phyloP scores from a whole-genome alignment of 192 early-diverging fungal species.

The Coemansia sp. region DNA sequence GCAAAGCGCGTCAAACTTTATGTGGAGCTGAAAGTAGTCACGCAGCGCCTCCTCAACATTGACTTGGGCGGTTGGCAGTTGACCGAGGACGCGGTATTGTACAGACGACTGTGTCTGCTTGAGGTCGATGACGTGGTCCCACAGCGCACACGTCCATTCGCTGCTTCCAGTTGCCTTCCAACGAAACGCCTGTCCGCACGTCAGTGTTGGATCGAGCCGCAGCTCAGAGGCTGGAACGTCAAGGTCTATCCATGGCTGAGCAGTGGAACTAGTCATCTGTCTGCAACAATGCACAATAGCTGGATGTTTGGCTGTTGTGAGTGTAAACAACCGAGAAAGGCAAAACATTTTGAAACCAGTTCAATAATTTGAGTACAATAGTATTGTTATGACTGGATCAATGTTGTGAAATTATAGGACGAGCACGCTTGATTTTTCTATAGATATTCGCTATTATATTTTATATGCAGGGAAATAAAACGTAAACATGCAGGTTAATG shows the following conservation, averaged over 20 bases:
- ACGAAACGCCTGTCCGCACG: constrained; percentile 88
- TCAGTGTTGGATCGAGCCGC: constrained; percentile 74
- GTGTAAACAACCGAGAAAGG: background rate
- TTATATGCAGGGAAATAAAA: too few species aligned
- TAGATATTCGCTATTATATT: too few species aligned
- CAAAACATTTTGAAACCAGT: background rate
- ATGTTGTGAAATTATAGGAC: too few species aligned
- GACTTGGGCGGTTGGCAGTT: background rate
- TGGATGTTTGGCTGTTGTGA: background rate
- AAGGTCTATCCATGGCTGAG: constrained; percentile 54
- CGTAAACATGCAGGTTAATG: too few species aligned
- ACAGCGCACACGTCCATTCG: constrained; percentile 64
- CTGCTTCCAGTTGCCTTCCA: constrained; percentile 69
- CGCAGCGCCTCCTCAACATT: constrained; percentile 32
- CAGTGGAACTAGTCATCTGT: background rate
- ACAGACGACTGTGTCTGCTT: constrained; percentile 57
- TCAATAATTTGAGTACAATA: background rate
- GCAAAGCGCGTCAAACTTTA: constrained; percentile 61
- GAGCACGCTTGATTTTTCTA: too few species aligned
- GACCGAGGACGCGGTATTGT: constrained; percentile 23
- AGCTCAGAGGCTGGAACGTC: constrained; percentile 63
- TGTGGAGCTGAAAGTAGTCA: constrained; percentile 88
- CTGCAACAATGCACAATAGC: too few species aligned
- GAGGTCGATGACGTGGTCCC: constrained; percentile 59
- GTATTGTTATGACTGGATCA: too few species aligned